Evolutionary conservation across 352 stramenopile genomes (phyloP), one percentile per base, ranked within the genome.

Genomic region (Phytophthora aleatoria): DNA sequence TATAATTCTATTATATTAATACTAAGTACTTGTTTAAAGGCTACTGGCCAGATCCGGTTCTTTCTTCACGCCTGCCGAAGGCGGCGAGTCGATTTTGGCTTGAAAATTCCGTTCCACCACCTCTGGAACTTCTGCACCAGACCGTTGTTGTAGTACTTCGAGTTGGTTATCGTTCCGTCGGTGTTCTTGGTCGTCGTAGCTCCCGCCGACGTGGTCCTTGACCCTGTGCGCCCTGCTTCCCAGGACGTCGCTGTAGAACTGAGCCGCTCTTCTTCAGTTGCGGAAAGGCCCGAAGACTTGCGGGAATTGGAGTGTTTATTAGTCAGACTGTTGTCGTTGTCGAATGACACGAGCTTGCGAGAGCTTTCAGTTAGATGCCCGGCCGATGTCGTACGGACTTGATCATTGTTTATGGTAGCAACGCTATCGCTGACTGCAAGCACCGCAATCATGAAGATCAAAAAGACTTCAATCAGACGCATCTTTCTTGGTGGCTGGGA

Each of bases 81-180:
- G 30, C 42, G 50, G 31, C 59, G 59, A 44, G 13, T 45, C 3
- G 42, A 30, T 15, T 20, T 61, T 28, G 33, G 30, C 3, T 45
- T 8, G 12, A 67, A 42, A 20, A 67, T 7, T 15, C 35, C 33
- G 8, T 47, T 31, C 42, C 42, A 67, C 50, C 43, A 61, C 16
- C 9, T 35, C 28, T 50, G n/a, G 27, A 60, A 12, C 16, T 33
- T 57, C 48, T 69, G 61, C 24, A 50, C 1, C 0, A 69, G 33
- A 10, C 61, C 54, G 43, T 64, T 64, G 20, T 20, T 20, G 20
- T 20, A 1, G 20, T 64, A 69, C 26, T 54, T 69, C 1, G 54
- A 59, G 31, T 67, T 61, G 8, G 38, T 49, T 20, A 57, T 49
- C 20, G 42, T 61, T 47, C 54, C 54, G 12, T 67, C 61, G 4